Conservation (phyloP, 1,284 basidiomycete species). For the Lentinula novae-zelandiae region DNA sequence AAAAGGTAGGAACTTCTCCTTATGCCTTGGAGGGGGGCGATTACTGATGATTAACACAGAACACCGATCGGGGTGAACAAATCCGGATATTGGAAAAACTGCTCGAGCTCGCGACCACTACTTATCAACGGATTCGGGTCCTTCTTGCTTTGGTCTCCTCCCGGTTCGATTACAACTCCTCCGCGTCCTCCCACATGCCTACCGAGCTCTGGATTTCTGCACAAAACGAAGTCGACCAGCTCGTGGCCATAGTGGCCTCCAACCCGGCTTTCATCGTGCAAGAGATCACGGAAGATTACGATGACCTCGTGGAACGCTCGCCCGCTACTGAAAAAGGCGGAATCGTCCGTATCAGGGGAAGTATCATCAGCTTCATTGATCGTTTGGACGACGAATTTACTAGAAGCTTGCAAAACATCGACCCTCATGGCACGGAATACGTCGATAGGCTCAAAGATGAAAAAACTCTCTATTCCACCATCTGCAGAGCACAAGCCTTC, state of each 20-base stretch:
- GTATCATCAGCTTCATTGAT: constrained; percentile 93
- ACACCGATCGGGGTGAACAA: constrained; percentile 95
- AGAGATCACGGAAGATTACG: constrained; percentile 88
- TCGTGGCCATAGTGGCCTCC: constrained; percentile 74
- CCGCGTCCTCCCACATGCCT: constrained; percentile 86
- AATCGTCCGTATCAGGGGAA: constrained; percentile 81
- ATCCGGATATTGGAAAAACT: constrained; percentile 88
- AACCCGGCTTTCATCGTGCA: constrained; percentile 83
- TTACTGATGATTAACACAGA: constrained; percentile 44
- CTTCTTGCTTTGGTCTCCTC: constrained; percentile 92
- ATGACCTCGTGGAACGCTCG: constrained; percentile 84
- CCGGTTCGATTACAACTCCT: constrained; percentile 96
- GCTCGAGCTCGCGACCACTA: constrained; percentile 81
- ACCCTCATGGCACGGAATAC: constrained; percentile 98
- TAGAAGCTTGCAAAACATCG: constrained; percentile 96
- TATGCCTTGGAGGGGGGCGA: background rate
- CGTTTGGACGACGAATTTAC: constrained; percentile 99
- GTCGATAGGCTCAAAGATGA: constrained; percentile 96
- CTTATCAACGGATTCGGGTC: constrained; percentile 94
- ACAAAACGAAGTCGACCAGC: constrained; percentile 84
- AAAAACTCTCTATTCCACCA: constrained; percentile 90
- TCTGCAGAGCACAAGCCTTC: constrained; percentile 88
- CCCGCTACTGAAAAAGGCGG: constrained; percentile 70
- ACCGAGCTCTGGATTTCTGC: constrained; percentile 89
- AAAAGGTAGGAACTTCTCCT: constrained; percentile 67